Percentiles rank a stretch among this genome's conserved stretches.
Evolutionary conservation across 306 rosid genomes (phyloP).

Genomic region (Rosa rugosa): DNA sequence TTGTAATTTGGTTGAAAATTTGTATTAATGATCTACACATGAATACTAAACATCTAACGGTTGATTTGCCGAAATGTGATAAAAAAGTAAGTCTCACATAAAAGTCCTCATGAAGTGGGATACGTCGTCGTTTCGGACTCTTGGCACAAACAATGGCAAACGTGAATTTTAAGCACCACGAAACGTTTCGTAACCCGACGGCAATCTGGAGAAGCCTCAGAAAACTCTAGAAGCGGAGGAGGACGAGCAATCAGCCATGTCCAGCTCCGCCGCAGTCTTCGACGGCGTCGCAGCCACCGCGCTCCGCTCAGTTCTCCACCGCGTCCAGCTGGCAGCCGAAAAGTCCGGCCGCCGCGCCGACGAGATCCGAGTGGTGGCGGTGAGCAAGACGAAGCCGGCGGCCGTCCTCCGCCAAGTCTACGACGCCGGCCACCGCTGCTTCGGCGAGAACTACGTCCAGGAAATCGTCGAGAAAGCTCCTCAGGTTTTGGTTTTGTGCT

Average conservation of each 20-base stretch:
- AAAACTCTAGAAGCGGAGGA: neutral
- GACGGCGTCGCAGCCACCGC: constrained; percentile 45
- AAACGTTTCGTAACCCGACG: neutral
- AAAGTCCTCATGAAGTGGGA: too few relatives aligned
- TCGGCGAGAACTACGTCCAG: constrained; percentile 94
- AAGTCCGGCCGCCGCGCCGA: constrained; percentile 45
- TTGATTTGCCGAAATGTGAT: too few relatives aligned
- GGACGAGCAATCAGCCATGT: constrained; percentile 29
- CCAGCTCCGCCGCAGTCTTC: constrained; percentile 37
- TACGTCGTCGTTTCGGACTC: neutral
- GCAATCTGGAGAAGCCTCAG: constrained; percentile 29
- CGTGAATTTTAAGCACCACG: neutral
- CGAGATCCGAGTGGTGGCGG: constrained; percentile 71
- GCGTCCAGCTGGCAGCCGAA: constrained; percentile 67
- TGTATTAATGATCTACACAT: too few relatives aligned
- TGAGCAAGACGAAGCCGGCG: constrained; percentile 79
- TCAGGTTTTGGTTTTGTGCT: constrained; percentile 42
- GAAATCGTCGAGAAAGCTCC: constrained; percentile 81
- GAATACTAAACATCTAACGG: too few relatives aligned
- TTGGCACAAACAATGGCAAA: neutral
- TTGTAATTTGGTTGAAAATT: too few relatives aligned
- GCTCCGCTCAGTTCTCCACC: constrained; percentile 51
- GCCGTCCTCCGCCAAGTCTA: constrained; percentile 66
- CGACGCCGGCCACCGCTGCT: constrained; percentile 84
- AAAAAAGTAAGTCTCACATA: too few relatives aligned